Conservation (phyloP, 2,329 filamentous ascomycete genomes). For the Cladosporium sp. region DNA sequence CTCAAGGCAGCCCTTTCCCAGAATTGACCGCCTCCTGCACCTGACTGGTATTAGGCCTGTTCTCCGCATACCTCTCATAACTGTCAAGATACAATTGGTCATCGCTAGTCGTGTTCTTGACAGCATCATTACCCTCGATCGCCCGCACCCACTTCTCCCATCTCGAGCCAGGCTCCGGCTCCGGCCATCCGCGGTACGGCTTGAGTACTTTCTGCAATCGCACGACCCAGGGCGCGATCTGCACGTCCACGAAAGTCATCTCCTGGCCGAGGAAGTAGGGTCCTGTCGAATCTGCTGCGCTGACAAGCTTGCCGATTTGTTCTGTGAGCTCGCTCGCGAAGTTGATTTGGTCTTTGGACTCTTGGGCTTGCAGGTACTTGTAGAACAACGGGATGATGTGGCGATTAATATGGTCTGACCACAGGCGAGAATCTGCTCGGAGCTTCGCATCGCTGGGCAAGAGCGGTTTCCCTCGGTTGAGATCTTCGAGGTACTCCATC, state of each 20-base stretch:
- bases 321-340: conserved; percentile 63
- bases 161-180: conserved; percentile 62
- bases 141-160: conserved; percentile 72
- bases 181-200: conserved; percentile 67
- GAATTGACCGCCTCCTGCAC: conserved; percentile 63
- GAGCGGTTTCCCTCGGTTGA: conserved; percentile 61
- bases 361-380: conserved; percentile 67
- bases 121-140: conserved; percentile 64
- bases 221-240: conserved; percentile 74
- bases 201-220: conserved; percentile 67
- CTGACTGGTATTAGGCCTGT: conserved; percentile 61
- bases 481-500: conserved; percentile 85
- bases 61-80: conserved; percentile 65
- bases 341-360: conserved; percentile 59
- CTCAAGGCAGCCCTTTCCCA: conserved; percentile 56
- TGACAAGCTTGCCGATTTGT: conserved; percentile 64
- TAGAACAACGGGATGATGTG: conserved; percentile 78
- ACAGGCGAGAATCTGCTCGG: conserved; percentile 74
- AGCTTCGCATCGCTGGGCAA: conserved; percentile 67
- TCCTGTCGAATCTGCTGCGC: conserved; percentile 59
- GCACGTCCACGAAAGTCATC: conserved; percentile 70
- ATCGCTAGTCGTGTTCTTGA: conserved; percentile 67
- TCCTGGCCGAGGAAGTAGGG: conserved; percentile 67
- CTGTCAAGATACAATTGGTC: conserved; percentile 68
- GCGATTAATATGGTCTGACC: conserved; percentile 80